Conservation (phyloP, 305 asterid genomes). For the Salvia sclarea region DNA sequence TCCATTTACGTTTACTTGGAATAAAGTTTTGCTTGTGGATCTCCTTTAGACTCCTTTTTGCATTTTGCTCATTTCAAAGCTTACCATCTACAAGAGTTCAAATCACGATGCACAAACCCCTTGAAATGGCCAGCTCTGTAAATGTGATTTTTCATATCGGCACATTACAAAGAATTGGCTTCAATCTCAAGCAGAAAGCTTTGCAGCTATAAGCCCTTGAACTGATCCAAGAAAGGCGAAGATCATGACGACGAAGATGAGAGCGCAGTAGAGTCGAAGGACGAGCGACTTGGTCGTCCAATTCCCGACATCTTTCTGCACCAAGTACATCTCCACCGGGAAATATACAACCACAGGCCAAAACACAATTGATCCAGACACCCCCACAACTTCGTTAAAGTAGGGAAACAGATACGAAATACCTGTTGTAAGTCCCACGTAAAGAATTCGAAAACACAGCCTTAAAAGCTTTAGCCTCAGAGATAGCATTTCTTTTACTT, state of each 20-base stretch:
- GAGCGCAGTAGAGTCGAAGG: slow-evolving; percentile 46
- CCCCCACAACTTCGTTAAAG: slow-evolving; percentile 69
- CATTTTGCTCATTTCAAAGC: not conserved
- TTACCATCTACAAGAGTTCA: too few species aligned
- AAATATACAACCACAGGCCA: slow-evolving; percentile 79
- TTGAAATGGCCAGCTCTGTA: too few species aligned
- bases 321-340: slow-evolving; percentile 78
- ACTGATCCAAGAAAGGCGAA: slow-evolving; percentile 75
- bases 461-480: slow-evolving; percentile 48
- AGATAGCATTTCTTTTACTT: slow-evolving; percentile 40
- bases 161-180: too few species aligned
- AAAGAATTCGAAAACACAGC: slow-evolving; percentile 53
- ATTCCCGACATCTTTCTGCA: slow-evolving; percentile 46
- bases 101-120: not conserved
- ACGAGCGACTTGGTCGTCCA: slow-evolving; percentile 45
- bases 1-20: not conserved
- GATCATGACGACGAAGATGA: slow-evolving; percentile 44
- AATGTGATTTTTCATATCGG: too few species aligned
- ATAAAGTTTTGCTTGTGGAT: not conserved
- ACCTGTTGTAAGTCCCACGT: slow-evolving; percentile 58
- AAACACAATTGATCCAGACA: slow-evolving; percentile 67
- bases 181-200: slow-evolving; percentile 16
- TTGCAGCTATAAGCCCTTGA: slow-evolving; percentile 58
- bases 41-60: not conserved
- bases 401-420: slow-evolving; percentile 61